These are phyloP conservation scores for Nicotiana noctiflora DNA, from an alignment of 257 asterid species.

Conservation along the genomic window DNA sequence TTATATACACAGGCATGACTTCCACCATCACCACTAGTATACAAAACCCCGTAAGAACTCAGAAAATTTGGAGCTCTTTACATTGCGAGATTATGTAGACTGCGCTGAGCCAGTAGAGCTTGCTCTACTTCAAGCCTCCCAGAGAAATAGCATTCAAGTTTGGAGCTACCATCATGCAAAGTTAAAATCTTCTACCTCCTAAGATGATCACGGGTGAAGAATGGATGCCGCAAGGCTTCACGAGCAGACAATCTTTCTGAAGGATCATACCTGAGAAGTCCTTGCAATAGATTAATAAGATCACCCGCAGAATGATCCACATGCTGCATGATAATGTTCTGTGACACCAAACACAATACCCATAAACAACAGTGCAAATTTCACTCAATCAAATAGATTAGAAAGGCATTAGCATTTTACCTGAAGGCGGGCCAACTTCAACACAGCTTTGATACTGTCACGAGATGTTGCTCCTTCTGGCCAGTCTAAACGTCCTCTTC, in stretches of 20 bases:
- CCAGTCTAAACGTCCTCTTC: constrained; percentile 78
- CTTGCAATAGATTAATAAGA: constrained; percentile 66
- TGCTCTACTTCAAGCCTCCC: not conserved
- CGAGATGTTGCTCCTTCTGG: constrained; percentile 85
- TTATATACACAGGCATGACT: not conserved
- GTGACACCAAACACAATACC: not conserved
- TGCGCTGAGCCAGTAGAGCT: not conserved
- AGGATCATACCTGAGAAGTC: constrained; percentile 74
- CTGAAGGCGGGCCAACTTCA: constrained; percentile 71
- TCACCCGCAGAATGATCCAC: constrained; percentile 98
- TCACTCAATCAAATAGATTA: not conserved
- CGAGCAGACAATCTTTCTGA: constrained; percentile 62
- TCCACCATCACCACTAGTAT: not conserved
- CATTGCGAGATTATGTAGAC: not conserved
- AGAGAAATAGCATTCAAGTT: not conserved
- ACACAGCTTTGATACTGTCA: constrained; percentile 69
- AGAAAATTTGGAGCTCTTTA: not conserved
- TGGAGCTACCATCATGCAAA: not conserved
- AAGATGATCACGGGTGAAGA: constrained; percentile 53
- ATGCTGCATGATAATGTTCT: constrained; percentile 76
- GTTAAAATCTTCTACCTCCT: not conserved
- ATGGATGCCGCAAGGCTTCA: constrained; percentile 70
- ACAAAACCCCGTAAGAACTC: not conserved
- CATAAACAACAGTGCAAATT: not conserved
- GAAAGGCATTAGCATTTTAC: not conserved